Evolutionary conservation across 1,139 yeast species (phyloP).

Genomic region (Nadsonia starkeyi-henricii): DNA sequence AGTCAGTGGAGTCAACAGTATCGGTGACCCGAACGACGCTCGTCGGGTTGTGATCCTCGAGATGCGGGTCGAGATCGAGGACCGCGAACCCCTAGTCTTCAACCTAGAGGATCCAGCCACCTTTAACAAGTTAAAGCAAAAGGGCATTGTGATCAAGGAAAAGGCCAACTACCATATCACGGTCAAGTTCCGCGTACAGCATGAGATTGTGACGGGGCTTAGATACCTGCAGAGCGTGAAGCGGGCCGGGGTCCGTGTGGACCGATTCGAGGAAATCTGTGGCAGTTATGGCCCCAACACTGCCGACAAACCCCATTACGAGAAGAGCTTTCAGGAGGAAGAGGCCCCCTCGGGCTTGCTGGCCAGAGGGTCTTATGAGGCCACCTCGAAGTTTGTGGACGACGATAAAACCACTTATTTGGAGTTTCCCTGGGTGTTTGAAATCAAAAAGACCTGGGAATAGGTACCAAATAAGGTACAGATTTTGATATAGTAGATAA

Average conservation of each 20-base stretch:
- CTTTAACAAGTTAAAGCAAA: slow-evolving; percentile 30
- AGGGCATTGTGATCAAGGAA: slow-evolving; percentile 65
- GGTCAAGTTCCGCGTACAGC: slow-evolving; percentile 74
- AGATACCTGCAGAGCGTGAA: slow-evolving; percentile 75
- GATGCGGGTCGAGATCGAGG: slow-evolving; percentile 56
- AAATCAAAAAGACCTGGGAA: slow-evolving; percentile 41
- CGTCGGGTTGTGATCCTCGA: slow-evolving; percentile 70
- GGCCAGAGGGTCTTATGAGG: slow-evolving; percentile 78
- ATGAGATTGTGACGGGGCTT: slow-evolving; percentile 82
- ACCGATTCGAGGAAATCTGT: slow-evolving; percentile 73
- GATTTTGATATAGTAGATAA: no score
- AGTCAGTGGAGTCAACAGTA: slow-evolving; percentile 27
- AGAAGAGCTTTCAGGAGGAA: slow-evolving; percentile 56
- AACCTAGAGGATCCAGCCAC: slow-evolving; percentile 40
- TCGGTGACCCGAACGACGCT: slow-evolving; percentile 45
- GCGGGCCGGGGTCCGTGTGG: slow-evolving; percentile 78
- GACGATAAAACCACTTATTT: slow-evolving; percentile 72
- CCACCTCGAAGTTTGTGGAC: slow-evolving; percentile 70
- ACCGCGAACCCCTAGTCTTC: slow-evolving; percentile 33
- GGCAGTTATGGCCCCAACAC: slow-evolving; percentile 90
- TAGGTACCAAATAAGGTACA: no score
- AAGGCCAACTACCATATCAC: slow-evolving; percentile 59
- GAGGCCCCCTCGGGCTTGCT: slow-evolving; percentile 87
- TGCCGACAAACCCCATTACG: slow-evolving; percentile 67
- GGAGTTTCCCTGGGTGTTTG: slow-evolving; percentile 74